Percentiles rank a stretch among this genome's conserved stretches.
These are phyloP conservation scores for Sicyos baderoa DNA, from an alignment of 306 rosid genomes.

Conservation along the genomic window DNA sequence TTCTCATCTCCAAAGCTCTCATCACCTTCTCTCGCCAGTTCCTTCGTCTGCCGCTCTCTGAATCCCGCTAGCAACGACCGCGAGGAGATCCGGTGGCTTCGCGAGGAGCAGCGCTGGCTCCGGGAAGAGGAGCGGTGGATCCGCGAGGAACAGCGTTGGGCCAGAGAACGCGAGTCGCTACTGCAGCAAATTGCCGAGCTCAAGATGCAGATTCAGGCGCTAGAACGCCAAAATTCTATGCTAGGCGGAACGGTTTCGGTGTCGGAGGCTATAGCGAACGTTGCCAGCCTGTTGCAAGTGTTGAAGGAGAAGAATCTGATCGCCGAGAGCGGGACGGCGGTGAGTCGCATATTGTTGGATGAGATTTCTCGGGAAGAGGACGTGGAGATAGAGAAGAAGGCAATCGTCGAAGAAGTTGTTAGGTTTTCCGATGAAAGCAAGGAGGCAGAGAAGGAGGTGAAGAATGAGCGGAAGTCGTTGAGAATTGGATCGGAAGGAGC, in stretches of 20 bases:
- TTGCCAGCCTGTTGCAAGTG: slow-evolving; percentile 42
- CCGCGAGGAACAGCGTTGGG: slow-evolving; percentile 74
- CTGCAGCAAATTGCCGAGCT: slow-evolving; percentile 59
- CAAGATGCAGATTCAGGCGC: slow-evolving; percentile 42
- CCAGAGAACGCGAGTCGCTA: slow-evolving; percentile 55
- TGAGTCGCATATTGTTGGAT: slow-evolving; percentile 36
- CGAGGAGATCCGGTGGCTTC: slow-evolving; percentile 66
- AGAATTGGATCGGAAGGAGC: slow-evolving; percentile 74
- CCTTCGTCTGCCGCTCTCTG: slow-evolving; percentile 31
- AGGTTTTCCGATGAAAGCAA: slow-evolving; percentile 17
- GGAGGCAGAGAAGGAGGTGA: slow-evolving; percentile 18
- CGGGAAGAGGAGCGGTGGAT: slow-evolving; percentile 81
- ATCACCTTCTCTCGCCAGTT: slow-evolving; percentile 25
- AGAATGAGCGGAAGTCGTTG: slow-evolving; percentile 28
- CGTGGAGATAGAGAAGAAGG: slow-evolving; percentile 26
- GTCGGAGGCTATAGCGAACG: slow-evolving; percentile 38
- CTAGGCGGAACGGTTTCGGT: slow-evolving; percentile 30
- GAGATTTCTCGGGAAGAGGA: slow-evolving; percentile 27
- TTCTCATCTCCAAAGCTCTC: slow-evolving; percentile 26
- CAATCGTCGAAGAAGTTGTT: slow-evolving; percentile 37
- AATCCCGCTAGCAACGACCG: slow-evolving; percentile 25
- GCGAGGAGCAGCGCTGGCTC: slow-evolving; percentile 86
- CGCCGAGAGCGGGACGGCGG: slow-evolving; percentile 41
- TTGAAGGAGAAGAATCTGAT: slow-evolving; percentile 58
- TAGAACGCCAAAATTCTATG: slow-evolving; percentile 35